These are phyloP conservation scores for Lactarius sp. DNA, from an alignment of 768 basidiomycete genomes.

Conservation along the genomic window DNA sequence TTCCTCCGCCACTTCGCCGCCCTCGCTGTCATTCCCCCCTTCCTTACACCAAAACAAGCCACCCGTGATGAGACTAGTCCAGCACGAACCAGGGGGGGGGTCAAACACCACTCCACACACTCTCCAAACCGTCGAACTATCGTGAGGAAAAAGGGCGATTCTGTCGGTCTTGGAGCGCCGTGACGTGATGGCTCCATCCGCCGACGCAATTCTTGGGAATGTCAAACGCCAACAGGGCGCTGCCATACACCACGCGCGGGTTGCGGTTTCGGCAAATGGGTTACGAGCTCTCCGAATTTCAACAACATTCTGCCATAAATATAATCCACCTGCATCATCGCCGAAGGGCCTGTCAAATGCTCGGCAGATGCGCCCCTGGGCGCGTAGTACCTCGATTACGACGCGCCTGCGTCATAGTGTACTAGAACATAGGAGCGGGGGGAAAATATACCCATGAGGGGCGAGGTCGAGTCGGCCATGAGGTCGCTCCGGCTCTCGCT, in stretches of 20 bases:
- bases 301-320: neutral
- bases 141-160: neutral
- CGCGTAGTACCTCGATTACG: neutral
- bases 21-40: too few species aligned
- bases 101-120: neutral
- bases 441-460: neutral
- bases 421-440: neutral
- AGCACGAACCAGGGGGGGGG: neutral
- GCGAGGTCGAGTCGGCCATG: neutral
- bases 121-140: neutral
- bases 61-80: neutral
- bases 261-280: neutral
- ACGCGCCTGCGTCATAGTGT: neutral
- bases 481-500: too few species aligned
- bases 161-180: neutral
- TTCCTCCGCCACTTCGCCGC: neutral
- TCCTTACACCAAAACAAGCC: neutral
- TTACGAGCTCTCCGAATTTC: neutral
- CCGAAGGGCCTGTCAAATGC: too few species aligned
- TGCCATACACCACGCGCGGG: neutral
- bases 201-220: neutral
- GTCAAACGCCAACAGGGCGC: conserved; percentile 4
- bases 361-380: neutral
- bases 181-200: conserved; percentile 7
- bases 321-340: neutral